Evolutionary conservation across 2,329 filamentous ascomycete genomes (phyloP).

Genomic region (Ascochyta lentis): DNA sequence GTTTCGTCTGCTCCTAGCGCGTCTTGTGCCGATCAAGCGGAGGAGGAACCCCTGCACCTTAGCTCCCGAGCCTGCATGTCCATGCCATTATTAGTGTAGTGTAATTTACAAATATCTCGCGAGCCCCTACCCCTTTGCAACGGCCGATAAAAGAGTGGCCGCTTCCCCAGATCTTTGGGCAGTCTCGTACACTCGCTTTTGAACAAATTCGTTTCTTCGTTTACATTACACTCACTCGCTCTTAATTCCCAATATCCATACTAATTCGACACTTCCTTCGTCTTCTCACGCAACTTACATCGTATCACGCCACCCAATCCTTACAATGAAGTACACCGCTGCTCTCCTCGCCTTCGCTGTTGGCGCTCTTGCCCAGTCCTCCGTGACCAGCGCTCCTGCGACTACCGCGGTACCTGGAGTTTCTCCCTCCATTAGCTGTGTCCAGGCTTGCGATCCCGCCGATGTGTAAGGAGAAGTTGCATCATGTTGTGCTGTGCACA

Average conservation of each 20-base stretch:
- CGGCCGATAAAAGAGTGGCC: conserved; percentile 9
- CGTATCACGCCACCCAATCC: conserved; percentile 11
- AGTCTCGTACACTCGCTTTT: conserved; percentile 13
- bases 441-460: conserved; percentile 47
- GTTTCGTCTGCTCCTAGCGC: conserved; percentile 23
- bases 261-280: conserved; percentile 5
- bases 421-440: conserved; percentile 43
- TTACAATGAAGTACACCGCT: conserved; percentile 54
- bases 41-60: conserved; percentile 27
- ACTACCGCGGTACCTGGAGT: conserved; percentile 31
- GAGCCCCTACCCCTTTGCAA: conserved; percentile 11
- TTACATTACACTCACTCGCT: conserved; percentile 16
- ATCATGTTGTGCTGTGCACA: no score
- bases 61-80: conserved; percentile 13
- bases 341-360: conserved; percentile 55
- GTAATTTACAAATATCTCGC: conserved; percentile 3
- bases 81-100: not conserved
- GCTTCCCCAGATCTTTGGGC: conserved; percentile 9
- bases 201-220: conserved; percentile 12
- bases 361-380: conserved; percentile 53
- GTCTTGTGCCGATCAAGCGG: conserved; percentile 29
- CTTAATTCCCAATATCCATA: conserved; percentile 2
- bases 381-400: conserved; percentile 47
- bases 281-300: not conserved
- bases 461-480: conserved; percentile 50